A percentile compares a stretch with the other conserved stretches of the same genome.
Conservation (phyloP, 768 basidiomycete species). For the Mycena rosella region DNA sequence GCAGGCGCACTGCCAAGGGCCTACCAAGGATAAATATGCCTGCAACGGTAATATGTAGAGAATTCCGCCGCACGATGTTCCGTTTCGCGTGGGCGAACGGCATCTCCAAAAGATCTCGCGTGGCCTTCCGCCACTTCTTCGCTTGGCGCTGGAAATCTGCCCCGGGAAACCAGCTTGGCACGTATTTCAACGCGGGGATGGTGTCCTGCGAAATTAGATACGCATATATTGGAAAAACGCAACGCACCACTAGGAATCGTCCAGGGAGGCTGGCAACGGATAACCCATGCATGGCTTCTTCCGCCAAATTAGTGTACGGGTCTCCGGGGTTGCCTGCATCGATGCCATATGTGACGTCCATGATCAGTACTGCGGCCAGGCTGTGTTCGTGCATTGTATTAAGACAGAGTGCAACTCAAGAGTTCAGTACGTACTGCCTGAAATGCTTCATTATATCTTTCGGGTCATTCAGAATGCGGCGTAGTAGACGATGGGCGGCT, state of each 20-base stretch:
- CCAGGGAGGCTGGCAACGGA: neutral
- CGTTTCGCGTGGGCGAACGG: too few relatives aligned
- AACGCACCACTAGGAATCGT: neutral
- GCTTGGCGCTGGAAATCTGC: too few relatives aligned
- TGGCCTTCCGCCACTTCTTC: too few relatives aligned
- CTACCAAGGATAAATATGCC: too few relatives aligned
- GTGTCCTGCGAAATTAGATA: too few relatives aligned
- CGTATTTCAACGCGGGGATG: too few relatives aligned
- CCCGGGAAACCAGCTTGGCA: neutral
- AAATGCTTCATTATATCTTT: neutral
- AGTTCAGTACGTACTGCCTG: neutral
- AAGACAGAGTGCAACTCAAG: neutral
- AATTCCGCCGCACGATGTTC: too few relatives aligned
- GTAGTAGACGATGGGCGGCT: neutral
- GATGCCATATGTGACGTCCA: neutral
- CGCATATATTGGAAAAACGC: too few relatives aligned
- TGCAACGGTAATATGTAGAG: too few relatives aligned
- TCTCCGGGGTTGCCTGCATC: neutral
- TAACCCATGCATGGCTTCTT: neutral
- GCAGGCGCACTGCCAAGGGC: too few relatives aligned
- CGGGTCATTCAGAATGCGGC: neutral
- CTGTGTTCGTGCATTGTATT: neutral
- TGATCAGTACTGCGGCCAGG: neutral
- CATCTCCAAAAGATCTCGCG: too few relatives aligned
- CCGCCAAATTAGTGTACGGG: neutral